Base-by-base conservation (phyloP, 805 yeast species). In the Cyberlindnera subsufficiens region DNA sequence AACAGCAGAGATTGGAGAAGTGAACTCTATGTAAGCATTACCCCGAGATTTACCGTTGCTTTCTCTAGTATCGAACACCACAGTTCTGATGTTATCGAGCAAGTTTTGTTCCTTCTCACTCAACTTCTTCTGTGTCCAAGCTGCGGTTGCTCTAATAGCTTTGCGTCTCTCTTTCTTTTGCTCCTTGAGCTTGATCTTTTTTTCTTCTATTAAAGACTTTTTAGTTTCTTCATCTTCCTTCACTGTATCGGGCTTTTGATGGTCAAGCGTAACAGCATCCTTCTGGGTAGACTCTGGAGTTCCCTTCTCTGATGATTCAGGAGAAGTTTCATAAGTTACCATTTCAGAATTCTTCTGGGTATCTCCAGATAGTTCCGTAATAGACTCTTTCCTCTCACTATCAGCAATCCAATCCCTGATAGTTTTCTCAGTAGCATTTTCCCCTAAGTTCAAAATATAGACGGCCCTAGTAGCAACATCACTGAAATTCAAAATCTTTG, bases 11-110 rank as follows among this genome's bases (percentile, higher is more conserved):
- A 50, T 32, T 5, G 44, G 35, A 15, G 46, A 32, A 6, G 32
- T 19, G 35, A 51, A 50, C 34, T 45, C 47, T 29, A 51, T 30
- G 31, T 51, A 49, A n/a, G 36, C 50, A 27, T 47, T 51, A 15
- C 51, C 52, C 15, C 50, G 41, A 10, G 53, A 45, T 32, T 46
- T 40, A 27, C 53, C 53, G 30, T 44, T 51, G 38, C 51, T 49
- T 17, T 49, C 42, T 34, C 46, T 45, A 4, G 34, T 44, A 32
- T 51, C 54, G 33, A 51, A 51, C 3, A 37, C 32, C 4, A 51
- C 22, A 1, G 3, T 27, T 5, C 10, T 37, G 17, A 51, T 46
- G 30, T 16, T 42, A 15, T 46, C 29, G 6, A 46, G 34, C 35
- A 44, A 22, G n/a, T 31, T 38, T 13, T 35, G 32, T 6, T 41